Evolutionary conservation across 2,329 filamentous ascomycete species (phyloP), one percentile per base, ranked within the genome.

Genomic region (Metarhizium rileyi): DNA sequence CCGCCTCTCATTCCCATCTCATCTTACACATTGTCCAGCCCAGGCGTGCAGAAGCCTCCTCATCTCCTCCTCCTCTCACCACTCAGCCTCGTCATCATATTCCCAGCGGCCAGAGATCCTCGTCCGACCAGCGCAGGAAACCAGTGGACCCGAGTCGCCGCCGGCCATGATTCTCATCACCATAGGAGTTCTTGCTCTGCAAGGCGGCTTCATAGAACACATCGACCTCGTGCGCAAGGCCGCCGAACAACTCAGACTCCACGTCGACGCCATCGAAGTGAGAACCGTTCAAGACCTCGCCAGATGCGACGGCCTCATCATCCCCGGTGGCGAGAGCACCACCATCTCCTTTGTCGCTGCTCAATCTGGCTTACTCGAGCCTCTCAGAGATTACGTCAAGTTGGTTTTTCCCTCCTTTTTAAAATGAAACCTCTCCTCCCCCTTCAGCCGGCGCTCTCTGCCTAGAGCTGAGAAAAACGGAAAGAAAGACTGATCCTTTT

Each of bases 271-370:
- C 62, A 74, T 85, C 55, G 84, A 95, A 66, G 88, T 97, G 44
- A 84, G 91, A 52, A 96, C 84, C 6, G 70, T 80, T 2, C 70
- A 73, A 6, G 78, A 95, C 60, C 76, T 98, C 28, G 70, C 76
- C 4, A 66, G 64, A 57, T 97, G 90, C 69, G 81, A 91, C 66
- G 91, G 82, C 25, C 77, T 98, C 41, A 81, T 98, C 62, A 81
- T 98, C 44, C 93, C 93, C 3, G 93, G 93, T 47, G 93, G 93
- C 53, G 93, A 98, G 68, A 95, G 89, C 69, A 97, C 93, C 1
- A 85, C 91, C 3, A 94, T 98, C 57, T 88, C 89, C 10, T 77
- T 96, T 27, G 87, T 96, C 16, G 93, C 93, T 3, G 81, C 82
- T 22, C 80, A 90, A 55, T 89, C 86, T 0, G 83, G 84, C 16